Evolutionary conservation across 805 yeast species (phyloP), one percentile per base, ranked within the genome.

Genomic region (Kluyveromyces aestuarii): DNA sequence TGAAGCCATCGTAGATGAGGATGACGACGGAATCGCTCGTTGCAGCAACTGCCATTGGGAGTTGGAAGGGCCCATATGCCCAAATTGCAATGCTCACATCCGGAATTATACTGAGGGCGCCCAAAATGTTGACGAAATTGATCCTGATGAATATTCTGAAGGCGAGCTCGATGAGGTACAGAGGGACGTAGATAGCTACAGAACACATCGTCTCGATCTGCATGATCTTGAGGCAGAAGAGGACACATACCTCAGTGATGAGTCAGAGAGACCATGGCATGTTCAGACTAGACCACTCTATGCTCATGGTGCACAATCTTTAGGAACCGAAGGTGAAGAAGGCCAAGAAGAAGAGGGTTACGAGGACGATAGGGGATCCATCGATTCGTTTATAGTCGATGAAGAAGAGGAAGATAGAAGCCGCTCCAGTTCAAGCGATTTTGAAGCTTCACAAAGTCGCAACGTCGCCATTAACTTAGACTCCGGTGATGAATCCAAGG

Each of bases 31-130:
- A 2, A 86, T 84, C 9, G 78, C 84, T 0, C 66, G 91, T 48
- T 85, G 93, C 58, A 77, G 84, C 8, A 75, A 78, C 49, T 85
- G 93, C 61, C 88, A 81, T 57, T 85, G 91, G 91, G 91, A 85
- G 57, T 80, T 84, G 8, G 78, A 77, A 51, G 88, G 86, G 0
- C 66, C 73, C 3, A 70, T 65, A n/a, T 85, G 93, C 57, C 72
- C 78, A 6, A 84, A 84, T 57, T 85, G 93, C 63, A 83, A 84
- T 5, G 67, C 77, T 49, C 61, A 79, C 33, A 73, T 83, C 19
- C 58, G 68, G 46, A 65, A 65, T 47, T 35, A 41, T 37, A 46
- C 45, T 5, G 47, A 47, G n/a, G 50, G 47, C 4, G 27, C 43
- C 11, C 47, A 49, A 18, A 48, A 48, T 41, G 21, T 33, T 18